These are phyloP conservation scores for Podila minutissima DNA, from an alignment of 192 early-diverging fungal species.

Conservation along the genomic window DNA sequence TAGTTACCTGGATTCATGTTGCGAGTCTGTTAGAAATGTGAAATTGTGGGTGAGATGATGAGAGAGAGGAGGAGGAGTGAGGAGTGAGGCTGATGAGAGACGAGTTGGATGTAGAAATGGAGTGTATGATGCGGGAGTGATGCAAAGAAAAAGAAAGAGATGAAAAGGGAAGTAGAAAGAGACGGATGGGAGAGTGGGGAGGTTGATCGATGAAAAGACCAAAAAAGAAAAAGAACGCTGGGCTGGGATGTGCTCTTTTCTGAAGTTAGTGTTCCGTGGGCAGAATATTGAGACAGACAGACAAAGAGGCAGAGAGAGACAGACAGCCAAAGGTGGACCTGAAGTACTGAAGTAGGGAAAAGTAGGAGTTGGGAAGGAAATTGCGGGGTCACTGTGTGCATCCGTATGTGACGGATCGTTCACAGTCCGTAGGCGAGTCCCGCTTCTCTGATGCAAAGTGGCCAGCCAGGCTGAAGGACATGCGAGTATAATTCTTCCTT, in stretches of 20 bases:
- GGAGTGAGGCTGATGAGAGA: background rate
- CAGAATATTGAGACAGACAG: background rate
- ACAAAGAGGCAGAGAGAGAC: too few species aligned
- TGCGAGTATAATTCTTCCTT: too few species aligned
- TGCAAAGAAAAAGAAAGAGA: background rate
- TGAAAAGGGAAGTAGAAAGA: background rate
- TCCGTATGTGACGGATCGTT: too few species aligned
- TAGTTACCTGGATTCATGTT: conserved; percentile 15
- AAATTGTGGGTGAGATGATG: background rate
- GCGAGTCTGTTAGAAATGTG: background rate
- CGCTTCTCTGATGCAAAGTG: too few species aligned
- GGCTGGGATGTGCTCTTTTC: too few species aligned
- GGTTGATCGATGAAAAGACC: background rate
- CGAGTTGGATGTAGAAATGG: background rate
- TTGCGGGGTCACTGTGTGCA: too few species aligned
- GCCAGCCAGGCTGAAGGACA: too few species aligned
- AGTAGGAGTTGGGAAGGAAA: too few species aligned
- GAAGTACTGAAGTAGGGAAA: too few species aligned
- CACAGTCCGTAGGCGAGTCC: too few species aligned
- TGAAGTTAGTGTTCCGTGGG: too few species aligned
- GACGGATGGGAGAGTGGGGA: background rate
- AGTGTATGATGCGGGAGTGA: background rate
- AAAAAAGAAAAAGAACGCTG: too few species aligned
- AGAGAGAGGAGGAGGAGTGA: background rate
- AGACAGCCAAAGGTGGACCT: background rate